phyloP scores from a whole-genome alignment of 805 yeast species.

The Ogataea ramenticola region DNA sequence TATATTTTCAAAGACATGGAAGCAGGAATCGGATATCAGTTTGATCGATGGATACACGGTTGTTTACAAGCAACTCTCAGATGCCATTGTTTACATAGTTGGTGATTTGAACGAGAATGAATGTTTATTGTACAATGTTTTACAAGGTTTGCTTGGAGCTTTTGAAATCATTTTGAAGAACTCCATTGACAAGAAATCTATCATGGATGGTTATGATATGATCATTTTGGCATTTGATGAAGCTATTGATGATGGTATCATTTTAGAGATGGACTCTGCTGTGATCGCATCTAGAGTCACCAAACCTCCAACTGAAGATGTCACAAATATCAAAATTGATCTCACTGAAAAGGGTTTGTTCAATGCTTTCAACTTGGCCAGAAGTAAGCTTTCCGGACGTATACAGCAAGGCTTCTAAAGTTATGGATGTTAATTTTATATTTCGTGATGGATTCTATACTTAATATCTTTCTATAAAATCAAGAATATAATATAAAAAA shows the following conservation, averaged over 20 bases:
- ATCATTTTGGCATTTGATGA: slow-evolving; percentile 86
- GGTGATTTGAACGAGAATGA: slow-evolving; percentile 84
- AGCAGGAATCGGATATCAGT: slow-evolving; percentile 72
- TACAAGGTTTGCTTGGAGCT: slow-evolving; percentile 74
- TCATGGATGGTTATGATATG: slow-evolving; percentile 80
- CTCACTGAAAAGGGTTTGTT: slow-evolving; percentile 68
- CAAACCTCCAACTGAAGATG: slow-evolving; percentile 71
- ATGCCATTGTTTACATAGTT: slow-evolving; percentile 62
- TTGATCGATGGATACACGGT: slow-evolving; percentile 73
- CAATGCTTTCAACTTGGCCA: slow-evolving; percentile 84
- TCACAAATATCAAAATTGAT: slow-evolving; percentile 51
- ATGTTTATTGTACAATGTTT: slow-evolving; percentile 63
- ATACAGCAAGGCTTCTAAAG: slow-evolving; percentile 30
- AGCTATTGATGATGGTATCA: slow-evolving; percentile 87
- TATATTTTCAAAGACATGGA: slow-evolving; percentile 68
- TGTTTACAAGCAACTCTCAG: slow-evolving; percentile 81
- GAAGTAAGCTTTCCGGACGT: slow-evolving; percentile 48
- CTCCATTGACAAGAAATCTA: slow-evolving; percentile 68
- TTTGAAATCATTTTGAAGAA: slow-evolving; percentile 65
- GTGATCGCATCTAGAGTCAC: slow-evolving; percentile 88
- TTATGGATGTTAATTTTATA: no score
- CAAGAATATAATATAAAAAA: background rate
- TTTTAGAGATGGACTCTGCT: slow-evolving; percentile 82
- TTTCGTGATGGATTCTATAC: background rate
- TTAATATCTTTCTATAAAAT: background rate